Evolutionary conservation across 306 rosid species (phyloP).

Genomic region (Gillenia trifoliata): DNA sequence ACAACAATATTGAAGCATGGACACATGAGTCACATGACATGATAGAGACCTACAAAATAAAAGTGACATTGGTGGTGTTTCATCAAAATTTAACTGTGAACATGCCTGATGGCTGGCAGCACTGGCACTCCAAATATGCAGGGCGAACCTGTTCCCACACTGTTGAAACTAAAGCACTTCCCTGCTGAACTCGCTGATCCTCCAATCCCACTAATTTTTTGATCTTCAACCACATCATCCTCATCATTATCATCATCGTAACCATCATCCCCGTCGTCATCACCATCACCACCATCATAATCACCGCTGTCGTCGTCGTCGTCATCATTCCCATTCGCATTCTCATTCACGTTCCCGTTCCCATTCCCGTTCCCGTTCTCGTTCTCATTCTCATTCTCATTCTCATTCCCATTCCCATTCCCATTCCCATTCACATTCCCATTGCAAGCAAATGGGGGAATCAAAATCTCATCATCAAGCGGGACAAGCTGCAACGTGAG

Average conservation of each 20-base stretch:
- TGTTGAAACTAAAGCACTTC: slow-evolving; percentile 21
- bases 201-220: not conserved
- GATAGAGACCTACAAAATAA: not conserved
- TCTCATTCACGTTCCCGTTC: not conserved
- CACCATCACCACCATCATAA: not conserved
- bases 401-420: not conserved
- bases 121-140: slow-evolving; percentile 35
- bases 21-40: not conserved
- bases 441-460: not conserved
- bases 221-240: not conserved
- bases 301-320: too few species aligned
- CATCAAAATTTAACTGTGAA: slow-evolving; percentile 21
- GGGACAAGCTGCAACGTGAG: slow-evolving; percentile 65
- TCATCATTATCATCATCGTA: not conserved
- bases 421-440: not conserved
- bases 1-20: not conserved
- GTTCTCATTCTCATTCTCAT: not conserved
- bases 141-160: slow-evolving; percentile 16
- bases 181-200: not conserved
- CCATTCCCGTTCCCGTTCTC: too few species aligned
- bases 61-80: not conserved
- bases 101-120: slow-evolving; percentile 40
- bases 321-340: not conserved
- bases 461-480: slow-evolving; percentile 18
- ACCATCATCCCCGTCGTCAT: not conserved